Evolutionary conservation across 2,329 filamentous ascomycete species (phyloP), one percentile per base, ranked within the genome.

Genomic region (Stemphylium vesicarium): DNA sequence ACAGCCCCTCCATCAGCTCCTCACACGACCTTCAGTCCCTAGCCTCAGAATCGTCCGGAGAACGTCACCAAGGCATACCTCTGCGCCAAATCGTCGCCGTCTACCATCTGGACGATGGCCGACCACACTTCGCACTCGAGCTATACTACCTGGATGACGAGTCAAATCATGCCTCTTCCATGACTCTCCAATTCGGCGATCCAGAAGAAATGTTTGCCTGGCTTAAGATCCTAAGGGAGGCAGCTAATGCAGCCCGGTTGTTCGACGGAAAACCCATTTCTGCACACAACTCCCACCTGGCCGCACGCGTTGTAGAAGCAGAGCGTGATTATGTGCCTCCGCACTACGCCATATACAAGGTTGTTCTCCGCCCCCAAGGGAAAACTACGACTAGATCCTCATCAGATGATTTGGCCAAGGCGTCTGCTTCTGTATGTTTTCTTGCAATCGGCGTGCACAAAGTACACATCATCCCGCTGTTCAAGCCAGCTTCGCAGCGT

Each of bases 391-490:
- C 79, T 31, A 79, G 84, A 49, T 82, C 85, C 3, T 88, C 88
- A 7, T 83, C 84, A 13, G 88, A 90, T 55, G 88, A 90, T 62
- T 72, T 90, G 38, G 81, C 85, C 43, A 90, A 89, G 66, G 74
- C 87, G 24, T 82, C 82, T 35, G 85, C 86, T 9, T 85, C 83
- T 9, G 83, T 88, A 20, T 89, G 85, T 72, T 89, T 89, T 68
- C 80, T 91, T 58, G 87, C 84, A 6, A 81, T 91, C 68, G 88
- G 88, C 16, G 81, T 88, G 29, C 86, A 90, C 76, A 88, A 88
- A 69, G 76, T 90, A 31, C 88, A 90, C 74, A 66, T 91, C 43
- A 81, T 91, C 40, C 86, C 87, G n/a, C 69, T 88, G 29, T 82
- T 85, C 37, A 88, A 86, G 62, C 77, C 81, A 16, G 77, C 81